These are phyloP conservation scores for Choanephora cucurbitarum DNA, from an alignment of 371 early-diverging fungal genomes.

Conservation along the genomic window DNA sequence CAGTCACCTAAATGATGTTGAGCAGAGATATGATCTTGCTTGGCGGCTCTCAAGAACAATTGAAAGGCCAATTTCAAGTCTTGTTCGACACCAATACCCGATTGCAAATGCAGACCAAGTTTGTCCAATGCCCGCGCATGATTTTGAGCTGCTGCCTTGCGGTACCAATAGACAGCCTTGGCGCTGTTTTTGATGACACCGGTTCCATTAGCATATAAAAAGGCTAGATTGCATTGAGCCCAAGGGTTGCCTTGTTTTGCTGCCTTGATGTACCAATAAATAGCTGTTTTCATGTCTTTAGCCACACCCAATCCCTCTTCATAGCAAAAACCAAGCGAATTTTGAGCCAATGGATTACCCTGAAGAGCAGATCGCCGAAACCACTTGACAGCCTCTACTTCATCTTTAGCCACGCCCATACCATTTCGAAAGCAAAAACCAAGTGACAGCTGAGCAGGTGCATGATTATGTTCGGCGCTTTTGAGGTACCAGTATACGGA, in stretches of 20 bases:
- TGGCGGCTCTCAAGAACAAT: conserved; percentile 61
- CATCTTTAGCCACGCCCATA: conserved; percentile 66
- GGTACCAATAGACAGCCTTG: conserved; percentile 63
- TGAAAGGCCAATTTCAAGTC: conserved; percentile 56
- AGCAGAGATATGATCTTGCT: conserved; percentile 59
- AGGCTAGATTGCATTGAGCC: conserved; percentile 71
- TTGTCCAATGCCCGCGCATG: conserved; percentile 76
- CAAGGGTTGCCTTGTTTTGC: conserved; percentile 64
- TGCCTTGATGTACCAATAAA: conserved; percentile 61
- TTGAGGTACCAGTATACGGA: conserved; percentile 78
- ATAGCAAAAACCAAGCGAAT: conserved; percentile 83
- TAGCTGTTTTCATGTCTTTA: conserved; percentile 53
- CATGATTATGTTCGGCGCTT: conserved; percentile 64
- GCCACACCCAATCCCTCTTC: conserved; percentile 70
- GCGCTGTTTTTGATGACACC: conserved; percentile 57
- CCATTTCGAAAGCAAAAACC: conserved; percentile 82
- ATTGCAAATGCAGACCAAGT: conserved; percentile 73
- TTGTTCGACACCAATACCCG: conserved; percentile 65
- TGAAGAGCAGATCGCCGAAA: conserved; percentile 65
- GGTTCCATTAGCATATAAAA: conserved; percentile 71
- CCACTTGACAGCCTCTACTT: conserved; percentile 67
- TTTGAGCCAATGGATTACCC: conserved; percentile 76
- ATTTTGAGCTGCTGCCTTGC: conserved; percentile 55
- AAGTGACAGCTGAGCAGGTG: conserved; percentile 74
- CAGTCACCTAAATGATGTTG: conserved; percentile 60